A percentile compares a stretch with the other conserved stretches of the same genome.
These are phyloP conservation scores for Triticum dicoccoides DNA, from an alignment of 176 grass and related monocot genomes.

Conservation along the genomic window DNA sequence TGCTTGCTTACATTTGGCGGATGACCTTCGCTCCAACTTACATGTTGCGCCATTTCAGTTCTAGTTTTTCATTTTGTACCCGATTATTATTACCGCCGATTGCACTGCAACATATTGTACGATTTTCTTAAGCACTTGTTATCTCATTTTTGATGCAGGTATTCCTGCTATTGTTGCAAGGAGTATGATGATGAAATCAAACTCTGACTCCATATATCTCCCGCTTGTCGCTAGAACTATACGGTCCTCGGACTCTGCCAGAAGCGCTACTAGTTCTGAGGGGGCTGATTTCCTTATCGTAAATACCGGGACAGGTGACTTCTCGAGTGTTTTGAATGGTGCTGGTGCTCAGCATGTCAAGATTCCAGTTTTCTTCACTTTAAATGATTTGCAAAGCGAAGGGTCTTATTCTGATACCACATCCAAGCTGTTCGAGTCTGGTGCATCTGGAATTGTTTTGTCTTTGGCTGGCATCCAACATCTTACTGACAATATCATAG, in stretches of 20 bases:
- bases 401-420: constrained; percentile 49
- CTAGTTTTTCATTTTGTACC: not conserved
- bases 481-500: constrained; percentile 53
- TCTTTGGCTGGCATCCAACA: constrained; percentile 54
- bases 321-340: constrained; percentile 29
- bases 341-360: constrained; percentile 56
- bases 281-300: constrained; percentile 97
- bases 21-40: not conserved
- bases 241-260: constrained; percentile 52
- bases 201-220: constrained; percentile 88
- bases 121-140: not conserved
- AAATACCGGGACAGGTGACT: constrained; percentile 30
- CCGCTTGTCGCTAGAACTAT: constrained; percentile 87
- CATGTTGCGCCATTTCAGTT: constrained; percentile 8
- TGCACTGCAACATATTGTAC: not conserved
- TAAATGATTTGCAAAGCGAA: constrained; percentile 36
- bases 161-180: constrained; percentile 93
- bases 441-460: constrained; percentile 74
- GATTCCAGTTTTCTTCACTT: constrained; percentile 75
- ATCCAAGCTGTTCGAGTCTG: constrained; percentile 69
- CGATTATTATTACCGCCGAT: not conserved
- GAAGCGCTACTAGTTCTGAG: constrained; percentile 74
- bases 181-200: constrained; percentile 99
- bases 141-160: constrained; percentile 50
- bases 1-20: not conserved